A percentile compares a stretch with the other conserved stretches of the same genome.
phyloP scores from a whole-genome alignment of 1,139 yeast genomes.

The Hyphopichia khmerensis region DNA sequence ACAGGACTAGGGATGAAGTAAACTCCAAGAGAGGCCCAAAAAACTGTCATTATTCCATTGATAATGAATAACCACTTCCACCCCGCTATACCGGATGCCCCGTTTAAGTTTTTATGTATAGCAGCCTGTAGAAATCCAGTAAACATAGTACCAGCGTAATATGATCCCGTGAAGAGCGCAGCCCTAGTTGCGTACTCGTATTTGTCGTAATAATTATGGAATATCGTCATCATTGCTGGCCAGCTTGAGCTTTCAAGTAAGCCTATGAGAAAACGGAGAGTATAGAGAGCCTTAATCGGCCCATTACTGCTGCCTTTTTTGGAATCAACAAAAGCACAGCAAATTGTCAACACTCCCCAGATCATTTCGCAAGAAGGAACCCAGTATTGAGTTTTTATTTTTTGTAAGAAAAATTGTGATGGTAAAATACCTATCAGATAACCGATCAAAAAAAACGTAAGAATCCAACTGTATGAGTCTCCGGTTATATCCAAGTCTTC shows the following conservation, averaged over 20 bases:
- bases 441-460: constrained; percentile 60
- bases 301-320: constrained; percentile 30
- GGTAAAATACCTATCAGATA: constrained; percentile 60
- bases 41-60: constrained; percentile 34
- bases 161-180: constrained; percentile 45
- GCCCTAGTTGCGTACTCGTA: constrained; percentile 44
- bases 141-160: constrained; percentile 53
- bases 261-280: constrained; percentile 54
- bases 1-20: constrained; percentile 22
- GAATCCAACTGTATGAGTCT: constrained; percentile 45
- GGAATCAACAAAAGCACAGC: constrained; percentile 31
- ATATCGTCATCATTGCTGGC: constrained; percentile 44
- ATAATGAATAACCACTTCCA: constrained; percentile 44
- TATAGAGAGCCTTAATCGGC: constrained; percentile 44
- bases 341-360: constrained; percentile 52
- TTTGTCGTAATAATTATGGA: constrained; percentile 55
- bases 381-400: constrained; percentile 56
- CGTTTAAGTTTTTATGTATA: constrained; percentile 31
- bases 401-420: constrained; percentile 49
- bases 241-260: constrained; percentile 54
- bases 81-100: constrained; percentile 29
- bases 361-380: constrained; percentile 51
- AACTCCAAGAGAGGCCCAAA: constrained; percentile 19
- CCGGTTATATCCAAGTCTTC: constrained; percentile 52
- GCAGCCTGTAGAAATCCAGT: constrained; percentile 37